Conservation (phyloP, 2,329 filamentous ascomycete species). For the Chrysoporthe deuterocubensis region DNA sequence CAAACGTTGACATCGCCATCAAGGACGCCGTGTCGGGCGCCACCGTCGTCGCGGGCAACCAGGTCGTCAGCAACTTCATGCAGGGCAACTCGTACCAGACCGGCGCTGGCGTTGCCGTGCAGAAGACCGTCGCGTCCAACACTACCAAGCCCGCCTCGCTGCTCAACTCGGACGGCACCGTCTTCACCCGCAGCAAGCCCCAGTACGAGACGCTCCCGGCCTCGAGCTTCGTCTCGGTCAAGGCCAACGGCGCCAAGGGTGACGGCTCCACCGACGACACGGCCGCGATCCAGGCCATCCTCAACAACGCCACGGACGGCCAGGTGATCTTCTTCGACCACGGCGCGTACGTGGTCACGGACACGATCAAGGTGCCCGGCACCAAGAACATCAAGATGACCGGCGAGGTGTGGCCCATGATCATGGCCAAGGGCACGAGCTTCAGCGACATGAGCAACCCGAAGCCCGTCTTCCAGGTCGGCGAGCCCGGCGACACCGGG, state of each 20-base stretch:
- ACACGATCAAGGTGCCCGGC: conserved; percentile 69
- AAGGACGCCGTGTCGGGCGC: conserved; percentile 57
- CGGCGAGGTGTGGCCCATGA: conserved; percentile 88
- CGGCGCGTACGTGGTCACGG: conserved; percentile 71
- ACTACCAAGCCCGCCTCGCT: conserved; percentile 70
- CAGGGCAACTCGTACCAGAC: conserved; percentile 77
- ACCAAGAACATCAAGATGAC: conserved; percentile 79
- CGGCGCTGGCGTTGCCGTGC: conserved; percentile 48
- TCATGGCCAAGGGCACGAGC: conserved; percentile 77
- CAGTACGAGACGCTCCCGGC: conserved; percentile 75
- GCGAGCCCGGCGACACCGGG: conserved; percentile 75
- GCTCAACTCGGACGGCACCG: conserved; percentile 63
- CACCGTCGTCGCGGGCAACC: conserved; percentile 70
- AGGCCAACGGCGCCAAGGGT: conserved; percentile 80
- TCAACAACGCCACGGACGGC: conserved; percentile 67
- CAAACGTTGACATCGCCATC: conserved; percentile 70
- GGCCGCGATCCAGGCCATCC: conserved; percentile 75
- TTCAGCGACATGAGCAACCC: conserved; percentile 80
- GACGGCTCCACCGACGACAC: conserved; percentile 91
- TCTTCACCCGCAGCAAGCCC: conserved; percentile 87
- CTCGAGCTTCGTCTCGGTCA: conserved; percentile 81
- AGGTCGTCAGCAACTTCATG: conserved; percentile 71
- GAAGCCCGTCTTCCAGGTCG: conserved; percentile 83
- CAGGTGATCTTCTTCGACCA: conserved; percentile 77
- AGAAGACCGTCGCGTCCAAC: conserved; percentile 63